phyloP scores from a whole-genome alignment of 129 eudicot genomes.

The Artemisia tridentata region DNA sequence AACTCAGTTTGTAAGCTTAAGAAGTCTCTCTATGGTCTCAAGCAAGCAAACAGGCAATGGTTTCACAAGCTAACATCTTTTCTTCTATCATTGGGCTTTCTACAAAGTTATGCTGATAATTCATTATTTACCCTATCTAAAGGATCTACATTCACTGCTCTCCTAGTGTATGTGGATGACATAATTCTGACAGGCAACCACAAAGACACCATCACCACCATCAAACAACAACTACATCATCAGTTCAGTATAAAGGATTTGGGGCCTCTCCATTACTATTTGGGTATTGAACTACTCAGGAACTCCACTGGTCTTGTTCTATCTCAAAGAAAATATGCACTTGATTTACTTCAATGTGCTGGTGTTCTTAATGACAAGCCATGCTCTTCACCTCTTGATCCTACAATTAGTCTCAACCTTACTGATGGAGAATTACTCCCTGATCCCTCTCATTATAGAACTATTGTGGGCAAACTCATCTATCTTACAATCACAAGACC shows the following conservation, averaged over 20 bases:
- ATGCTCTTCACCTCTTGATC: not conserved
- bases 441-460: not conserved
- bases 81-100: too few species aligned
- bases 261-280: not conserved
- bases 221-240: not conserved
- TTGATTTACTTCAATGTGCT: too few species aligned
- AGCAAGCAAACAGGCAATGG: not conserved
- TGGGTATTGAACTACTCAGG: not conserved
- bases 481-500: not conserved
- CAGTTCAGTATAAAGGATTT: not conserved
- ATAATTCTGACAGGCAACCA: not conserved
- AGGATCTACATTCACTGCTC: not conserved
- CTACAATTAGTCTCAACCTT: not conserved
- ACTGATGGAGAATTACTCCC: not conserved
- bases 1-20: too few species aligned
- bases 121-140: not conserved
- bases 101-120: not conserved
- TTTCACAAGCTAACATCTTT: too few species aligned
- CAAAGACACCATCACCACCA: not conserved
- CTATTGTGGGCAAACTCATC: not conserved
- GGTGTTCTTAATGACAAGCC: not conserved
- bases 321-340: not conserved
- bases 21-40: not conserved
- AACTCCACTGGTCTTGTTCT: not conserved
- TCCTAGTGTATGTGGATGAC: not conserved